These are phyloP conservation scores for Magnolia changhungtana DNA, from an alignment of 164 flowering plant genomes.

Conservation along the genomic window DNA sequence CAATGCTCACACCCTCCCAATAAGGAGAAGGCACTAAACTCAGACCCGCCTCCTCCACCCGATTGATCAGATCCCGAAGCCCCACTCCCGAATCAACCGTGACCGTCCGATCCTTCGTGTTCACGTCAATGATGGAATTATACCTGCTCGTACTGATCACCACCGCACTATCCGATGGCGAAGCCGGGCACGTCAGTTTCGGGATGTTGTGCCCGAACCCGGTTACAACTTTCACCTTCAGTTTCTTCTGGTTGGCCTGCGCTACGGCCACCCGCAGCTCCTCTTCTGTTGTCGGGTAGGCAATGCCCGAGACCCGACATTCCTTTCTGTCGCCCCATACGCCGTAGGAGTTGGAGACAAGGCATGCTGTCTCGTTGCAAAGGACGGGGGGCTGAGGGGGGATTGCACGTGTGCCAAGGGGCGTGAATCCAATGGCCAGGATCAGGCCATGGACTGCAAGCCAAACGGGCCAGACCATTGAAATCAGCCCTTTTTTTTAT, in stretches of 20 bases:
- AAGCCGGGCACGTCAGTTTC: conserved; percentile 63
- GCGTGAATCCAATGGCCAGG: background rate
- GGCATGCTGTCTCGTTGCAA: conserved; percentile 50
- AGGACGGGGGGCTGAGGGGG: conserved; percentile 57
- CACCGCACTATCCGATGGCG: conserved; percentile 21
- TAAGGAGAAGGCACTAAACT: conserved; percentile 81
- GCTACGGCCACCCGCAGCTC: conserved; percentile 62
- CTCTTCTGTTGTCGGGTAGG: conserved; percentile 69
- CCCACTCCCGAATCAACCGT: conserved; percentile 74
- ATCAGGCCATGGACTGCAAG: background rate
- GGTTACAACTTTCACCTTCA: conserved; percentile 56
- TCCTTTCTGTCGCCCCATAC: conserved; percentile 63
- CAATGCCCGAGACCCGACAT: conserved; percentile 38
- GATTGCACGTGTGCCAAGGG: conserved; percentile 23
- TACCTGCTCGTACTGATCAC: conserved; percentile 63
- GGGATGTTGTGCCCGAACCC: conserved; percentile 74
- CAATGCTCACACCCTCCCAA: conserved; percentile 90
- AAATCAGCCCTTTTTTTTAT: background rate
- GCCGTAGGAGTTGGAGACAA: conserved; percentile 65
- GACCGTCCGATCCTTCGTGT: conserved; percentile 30
- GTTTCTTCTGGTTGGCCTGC: conserved; percentile 38
- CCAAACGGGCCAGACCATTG: background rate
- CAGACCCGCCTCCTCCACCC: conserved; percentile 53
- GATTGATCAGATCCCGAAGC: conserved; percentile 54
- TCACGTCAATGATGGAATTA: conserved; percentile 44